phyloP scores from a whole-genome alignment of 108 stramenopile genomes.

The Nitzschia inconspicua region DNA sequence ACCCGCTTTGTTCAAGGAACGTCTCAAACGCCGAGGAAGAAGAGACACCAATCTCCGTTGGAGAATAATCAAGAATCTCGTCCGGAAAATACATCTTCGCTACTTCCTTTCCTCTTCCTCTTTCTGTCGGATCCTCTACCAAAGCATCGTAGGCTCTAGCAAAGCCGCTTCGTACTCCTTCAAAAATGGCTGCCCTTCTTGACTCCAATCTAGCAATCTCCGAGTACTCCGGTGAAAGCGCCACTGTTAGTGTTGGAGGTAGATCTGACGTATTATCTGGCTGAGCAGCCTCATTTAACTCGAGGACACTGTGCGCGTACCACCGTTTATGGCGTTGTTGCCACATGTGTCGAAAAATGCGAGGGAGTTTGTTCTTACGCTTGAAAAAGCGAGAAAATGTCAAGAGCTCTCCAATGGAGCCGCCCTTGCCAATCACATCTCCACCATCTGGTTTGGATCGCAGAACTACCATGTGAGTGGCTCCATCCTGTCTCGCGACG shows the following conservation, averaged over 20 bases:
- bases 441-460: slow-evolving; percentile 89
- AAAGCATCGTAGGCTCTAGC: slow-evolving; percentile 87
- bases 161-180: slow-evolving; percentile 85
- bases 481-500: slow-evolving; percentile 75
- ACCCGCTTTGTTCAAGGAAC: slow-evolving; percentile 8
- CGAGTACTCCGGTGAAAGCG: slow-evolving; percentile 74
- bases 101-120: slow-evolving; percentile 60
- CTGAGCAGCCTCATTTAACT: slow-evolving; percentile 67
- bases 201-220: slow-evolving; percentile 81
- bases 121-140: slow-evolving; percentile 73
- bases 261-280: background rate
- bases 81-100: slow-evolving; percentile 79
- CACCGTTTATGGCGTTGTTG: slow-evolving; percentile 74
- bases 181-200: slow-evolving; percentile 76
- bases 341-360: slow-evolving; percentile 57
- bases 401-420: slow-evolving; percentile 66
- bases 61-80: slow-evolving; percentile 83
- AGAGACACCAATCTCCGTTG: slow-evolving; percentile 10
- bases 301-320: slow-evolving; percentile 86
- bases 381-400: slow-evolving; percentile 83
- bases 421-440: slow-evolving; percentile 85
- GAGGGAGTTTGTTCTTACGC: slow-evolving; percentile 68
- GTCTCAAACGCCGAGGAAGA: slow-evolving; percentile 22
- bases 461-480: slow-evolving; percentile 87
- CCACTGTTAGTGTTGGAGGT: slow-evolving; percentile 58